Base-by-base conservation (phyloP, 2,329 filamentous ascomycete genomes). In the Rhytidhysteron rufulum region DNA sequence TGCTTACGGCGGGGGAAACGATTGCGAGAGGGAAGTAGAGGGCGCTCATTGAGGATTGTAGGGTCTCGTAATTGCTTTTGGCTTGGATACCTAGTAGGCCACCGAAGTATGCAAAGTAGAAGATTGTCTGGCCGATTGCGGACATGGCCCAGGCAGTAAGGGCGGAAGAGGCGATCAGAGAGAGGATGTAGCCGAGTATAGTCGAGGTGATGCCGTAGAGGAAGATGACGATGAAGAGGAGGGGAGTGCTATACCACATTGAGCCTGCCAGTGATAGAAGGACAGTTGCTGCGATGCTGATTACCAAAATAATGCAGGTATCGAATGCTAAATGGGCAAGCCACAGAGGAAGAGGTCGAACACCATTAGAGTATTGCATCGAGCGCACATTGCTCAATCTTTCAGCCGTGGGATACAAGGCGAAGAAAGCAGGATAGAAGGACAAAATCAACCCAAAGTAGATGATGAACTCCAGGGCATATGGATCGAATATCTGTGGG, bases 321-420 rank as follows among this genome's bases (percentile, higher is more conserved):
- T 95, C 90, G 55, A 95, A 94, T 0, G 73, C 55, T 1, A 85
- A 71, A 58, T 95, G 91, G 1, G 89, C 86, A 1, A 86, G 68
- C 89, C 90, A 96, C 1, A 95, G 73, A 1, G 88, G 86, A 13
- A 86, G 68, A 0, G 86, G 82, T 8, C 86, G 77, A 24, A 95
- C 87, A 30, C 90, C 89, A 56, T 95, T 95, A 30, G 86, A 91
- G 65, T 94, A 95, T 58, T 95, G 83, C 20, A 95, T 71, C 9
- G 85, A 84, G 32, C 89, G 79, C 13, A 96, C 86, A 45, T 88
- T 85, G 31, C 80, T 74, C 5, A 87, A 73, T 17, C 88, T 77
- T 62, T 95, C 90, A 17, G 85, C 72, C 16, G 88, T 95, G 0
- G 87, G 86, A 56, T 95, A 95, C 1, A 95, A 71, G 0, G 85